Percentiles rank a stretch among this genome's conserved stretches.
Evolutionary conservation across 805 yeast genomes (phyloP).

Genomic region (Candida golubevii): DNA sequence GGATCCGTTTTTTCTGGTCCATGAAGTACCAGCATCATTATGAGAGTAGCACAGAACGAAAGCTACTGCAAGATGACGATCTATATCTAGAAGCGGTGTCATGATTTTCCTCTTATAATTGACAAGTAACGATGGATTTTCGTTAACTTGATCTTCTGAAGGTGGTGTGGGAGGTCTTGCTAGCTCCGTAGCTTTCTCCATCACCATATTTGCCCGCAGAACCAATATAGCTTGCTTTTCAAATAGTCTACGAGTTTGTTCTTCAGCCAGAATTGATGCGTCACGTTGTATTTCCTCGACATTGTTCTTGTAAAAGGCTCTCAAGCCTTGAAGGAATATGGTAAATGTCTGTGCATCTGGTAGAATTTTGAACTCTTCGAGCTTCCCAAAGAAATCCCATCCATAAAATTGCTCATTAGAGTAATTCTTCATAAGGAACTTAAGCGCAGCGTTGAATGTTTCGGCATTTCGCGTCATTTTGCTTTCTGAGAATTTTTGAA

Average conservation of each 20-base stretch:
- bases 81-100: slow-evolving; percentile 23
- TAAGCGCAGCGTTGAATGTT: slow-evolving; percentile 36
- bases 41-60: slow-evolving; percentile 30
- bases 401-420: slow-evolving; percentile 29
- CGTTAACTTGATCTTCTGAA: slow-evolving; percentile 21
- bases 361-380: slow-evolving; percentile 16
- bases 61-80: slow-evolving; percentile 27
- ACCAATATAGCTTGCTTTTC: slow-evolving; percentile 28
- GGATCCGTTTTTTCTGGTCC: slow-evolving; percentile 19
- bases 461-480: slow-evolving; percentile 17
- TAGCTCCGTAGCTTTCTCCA: slow-evolving; percentile 22
- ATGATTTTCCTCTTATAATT: slow-evolving; percentile 14
- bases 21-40: slow-evolving; percentile 25
- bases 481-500: slow-evolving; percentile 19
- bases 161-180: slow-evolving; percentile 37
- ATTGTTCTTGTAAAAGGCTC: slow-evolving; percentile 16
- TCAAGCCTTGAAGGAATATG: slow-evolving; percentile 34
- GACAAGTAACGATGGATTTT: slow-evolving; percentile 18
- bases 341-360: slow-evolving; percentile 38
- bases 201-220: slow-evolving; percentile 24
- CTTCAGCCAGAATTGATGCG: slow-evolving; percentile 14
- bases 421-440: slow-evolving; percentile 32
- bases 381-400: slow-evolving; percentile 34
- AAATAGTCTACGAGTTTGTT: slow-evolving; percentile 22
- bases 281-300: slow-evolving; percentile 15